Evolutionary conservation across 371 early-diverging fungal species (phyloP), one percentile per base, ranked within the genome.

Genomic region (Syncephalastrum racemosum): DNA sequence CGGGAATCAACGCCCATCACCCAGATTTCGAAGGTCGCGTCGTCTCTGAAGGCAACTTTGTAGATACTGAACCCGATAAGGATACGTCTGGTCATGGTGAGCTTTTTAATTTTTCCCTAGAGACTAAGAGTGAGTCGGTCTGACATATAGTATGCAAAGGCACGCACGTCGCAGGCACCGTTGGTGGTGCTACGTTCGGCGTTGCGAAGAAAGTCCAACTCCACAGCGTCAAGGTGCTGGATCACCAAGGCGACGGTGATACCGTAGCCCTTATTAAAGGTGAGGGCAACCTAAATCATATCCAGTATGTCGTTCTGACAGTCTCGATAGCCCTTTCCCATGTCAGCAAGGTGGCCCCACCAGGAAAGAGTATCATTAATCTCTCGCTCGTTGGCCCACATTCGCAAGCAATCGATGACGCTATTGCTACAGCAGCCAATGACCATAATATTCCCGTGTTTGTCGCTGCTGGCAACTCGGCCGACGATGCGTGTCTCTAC

Each of bases 1-100:
- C 91, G 4, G 93, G 93, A 23, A 79, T 91, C 42, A 63, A 83
- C 66, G 67, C 78, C 24, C 61, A 60, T 3, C 94, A 95, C 71
- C 70, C 68, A 18, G 96, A 97, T 53, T 90, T 97, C 59, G 78
- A 75, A 50, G 93, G 90, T 13, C 86, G 94, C 64, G 97, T 94
- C 36, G 64, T 55, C 44, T 75, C 73, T 63, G 93, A 90, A 20
- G 80, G 77, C 36, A 89, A 81, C 46, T 85, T 84, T 60, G 68
- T 85, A 25, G 46, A 62, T 8, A 67, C 66, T 31, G 83, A 81
- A 53, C 60, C 54, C 15, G 64, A 62, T 10, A 53, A 48, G 0
- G 85, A 85, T 48, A 58, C 53, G 19, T 71, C 79, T 41, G 85
- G 85, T 40, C 85, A 85, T 55, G 80, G 80, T 73, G 68, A 54